These are phyloP conservation scores for Piromyces sp. DNA, from an alignment of 192 early-diverging fungal species.

Conservation along the genomic window DNA sequence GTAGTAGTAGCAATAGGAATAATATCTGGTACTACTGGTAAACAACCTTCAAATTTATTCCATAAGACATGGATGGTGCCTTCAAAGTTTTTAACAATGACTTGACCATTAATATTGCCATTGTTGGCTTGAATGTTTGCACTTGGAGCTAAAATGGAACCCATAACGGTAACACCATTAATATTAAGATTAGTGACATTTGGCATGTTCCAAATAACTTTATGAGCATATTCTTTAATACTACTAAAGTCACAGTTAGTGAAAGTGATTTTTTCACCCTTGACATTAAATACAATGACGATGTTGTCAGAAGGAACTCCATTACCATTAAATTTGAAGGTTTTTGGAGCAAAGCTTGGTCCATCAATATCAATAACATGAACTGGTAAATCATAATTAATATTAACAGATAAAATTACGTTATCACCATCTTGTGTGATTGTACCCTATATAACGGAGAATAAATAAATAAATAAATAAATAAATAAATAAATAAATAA, in stretches of 20 bases:
- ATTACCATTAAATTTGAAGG: too few relatives aligned
- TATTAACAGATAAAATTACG: too few relatives aligned
- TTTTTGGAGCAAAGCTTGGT: too few relatives aligned
- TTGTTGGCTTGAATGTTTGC: not conserved
- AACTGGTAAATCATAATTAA: too few relatives aligned
- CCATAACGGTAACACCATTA: not conserved
- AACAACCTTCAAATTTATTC: not conserved
- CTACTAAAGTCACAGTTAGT: too few relatives aligned
- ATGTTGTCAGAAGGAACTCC: too few relatives aligned
- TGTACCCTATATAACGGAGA: too few relatives aligned
- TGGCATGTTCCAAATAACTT: not conserved
- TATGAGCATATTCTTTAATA: too few relatives aligned
- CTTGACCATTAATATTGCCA: not conserved
- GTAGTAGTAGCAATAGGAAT: not conserved
- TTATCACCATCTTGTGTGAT: too few relatives aligned
- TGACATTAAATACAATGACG: too few relatives aligned
- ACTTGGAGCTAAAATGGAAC: not conserved
- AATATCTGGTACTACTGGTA: not conserved
- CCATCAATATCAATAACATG: too few relatives aligned
- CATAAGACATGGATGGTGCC: not conserved
- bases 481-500: not conserved
- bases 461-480: not conserved
- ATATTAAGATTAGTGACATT: not conserved
- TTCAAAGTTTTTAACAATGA: not conserved
- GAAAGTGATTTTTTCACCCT: too few relatives aligned